Evolutionary conservation across 116 monocot species (phyloP).

Genomic region (Papilionanthe hybrid): DNA sequence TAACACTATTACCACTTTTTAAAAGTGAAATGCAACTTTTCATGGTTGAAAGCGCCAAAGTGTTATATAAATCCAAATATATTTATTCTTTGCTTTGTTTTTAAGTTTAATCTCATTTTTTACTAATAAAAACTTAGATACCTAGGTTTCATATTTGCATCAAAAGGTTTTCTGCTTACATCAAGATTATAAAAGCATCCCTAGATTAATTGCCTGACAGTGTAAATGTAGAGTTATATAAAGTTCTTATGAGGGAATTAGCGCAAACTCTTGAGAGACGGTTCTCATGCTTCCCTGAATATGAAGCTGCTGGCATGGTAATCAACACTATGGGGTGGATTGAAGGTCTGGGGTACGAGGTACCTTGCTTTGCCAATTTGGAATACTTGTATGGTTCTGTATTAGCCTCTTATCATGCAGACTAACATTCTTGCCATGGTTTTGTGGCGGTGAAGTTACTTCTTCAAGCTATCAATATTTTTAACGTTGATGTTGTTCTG

Average conservation of each 20-base stretch:
- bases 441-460: slow-evolving; percentile 53
- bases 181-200: slow-evolving; percentile 4
- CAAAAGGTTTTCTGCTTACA: neutral
- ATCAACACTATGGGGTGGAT: slow-evolving; percentile 99
- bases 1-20: no score
- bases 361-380: slow-evolving; percentile 18
- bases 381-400: neutral
- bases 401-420: neutral
- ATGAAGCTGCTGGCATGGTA: slow-evolving; percentile 89
- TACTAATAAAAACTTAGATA: neutral
- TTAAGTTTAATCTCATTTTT: neutral
- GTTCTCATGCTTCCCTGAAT: slow-evolving; percentile 71
- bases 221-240: slow-evolving; percentile 78
- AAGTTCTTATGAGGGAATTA: slow-evolving; percentile 75
- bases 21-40: no score
- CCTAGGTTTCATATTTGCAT: neutral
- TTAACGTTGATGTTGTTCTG: slow-evolving; percentile 76
- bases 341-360: slow-evolving; percentile 92
- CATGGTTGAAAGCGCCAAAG: no score
- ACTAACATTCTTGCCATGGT: neutral
- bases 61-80: no score
- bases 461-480: slow-evolving; percentile 78
- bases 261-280: slow-evolving; percentile 70
- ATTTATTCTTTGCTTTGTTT: neutral
- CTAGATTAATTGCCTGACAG: slow-evolving; percentile 32